Evolutionary conservation across 1,139 yeast species (phyloP), one percentile per base, ranked within the genome.

Genomic region (Saccharomycopsis hybrid): DNA sequence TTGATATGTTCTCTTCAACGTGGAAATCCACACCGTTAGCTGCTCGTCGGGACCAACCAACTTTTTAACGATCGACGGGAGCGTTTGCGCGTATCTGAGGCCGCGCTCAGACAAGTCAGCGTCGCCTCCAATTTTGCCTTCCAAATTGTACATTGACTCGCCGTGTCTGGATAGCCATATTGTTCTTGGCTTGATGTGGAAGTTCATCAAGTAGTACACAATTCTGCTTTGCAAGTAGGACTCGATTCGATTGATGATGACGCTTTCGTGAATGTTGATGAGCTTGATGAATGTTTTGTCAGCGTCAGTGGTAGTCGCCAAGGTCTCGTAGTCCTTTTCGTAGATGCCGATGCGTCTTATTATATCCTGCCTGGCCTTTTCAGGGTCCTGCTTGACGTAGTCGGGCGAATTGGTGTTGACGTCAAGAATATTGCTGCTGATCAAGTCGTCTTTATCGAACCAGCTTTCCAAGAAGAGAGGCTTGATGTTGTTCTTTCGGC

Each of bases 111-210:
- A 82, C 52, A 92, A 72, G 60, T 84, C 78, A 2, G 97, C 88
- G 69, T 92, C 97, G 29, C 98, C 98, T 31, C 98, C 98, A 56
- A 92, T 85, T 67, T 89, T 89, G 35, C 97, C 97, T 46, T 92
- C 89, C 57, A 92, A 74, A 65, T 92, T 92, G 70, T 83, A 92
- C 64, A 82, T 83, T 2, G 95, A 85, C 68, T 92, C 98, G 35
- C 98, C 98, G 61, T 92, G 98, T 59, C 98, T 78, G 46, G 96
- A 86, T 50, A 92, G 73, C 90, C 95, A 92, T 55, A 92, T 89
- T 56, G 84, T 77, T 58, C 97, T 77, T 35, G 96, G 96, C 64
- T 87, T 87, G 58, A 89, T 87, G 66, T 90, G 97, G 59, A 92
- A 72, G 62, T 92, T 92, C 96, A 92, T 90, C 45, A 92, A 88